These are phyloP conservation scores for Glycine soja DNA, from an alignment of 306 rosid genomes.

Conservation along the genomic window DNA sequence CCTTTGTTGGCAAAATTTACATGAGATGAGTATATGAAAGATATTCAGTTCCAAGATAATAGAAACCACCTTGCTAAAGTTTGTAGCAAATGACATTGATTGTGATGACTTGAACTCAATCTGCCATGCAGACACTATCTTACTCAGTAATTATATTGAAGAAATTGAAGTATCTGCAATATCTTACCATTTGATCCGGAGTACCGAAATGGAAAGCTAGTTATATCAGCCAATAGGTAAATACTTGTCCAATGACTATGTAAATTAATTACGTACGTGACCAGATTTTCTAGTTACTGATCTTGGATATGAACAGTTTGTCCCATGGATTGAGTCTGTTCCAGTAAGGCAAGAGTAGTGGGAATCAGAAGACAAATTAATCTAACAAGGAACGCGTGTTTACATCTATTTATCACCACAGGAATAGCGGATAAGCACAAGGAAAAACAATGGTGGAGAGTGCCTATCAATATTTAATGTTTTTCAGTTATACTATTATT, in stretches of 20 bases:
- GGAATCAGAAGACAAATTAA: slow-evolving; percentile 73
- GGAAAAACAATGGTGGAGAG: neutral
- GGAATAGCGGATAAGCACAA: neutral
- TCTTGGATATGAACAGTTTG: slow-evolving; percentile 70
- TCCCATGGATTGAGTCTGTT: slow-evolving; percentile 85
- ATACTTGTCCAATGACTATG: slow-evolving; percentile 12
- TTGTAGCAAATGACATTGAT: slow-evolving; percentile 86
- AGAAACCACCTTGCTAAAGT: slow-evolving; percentile 88
- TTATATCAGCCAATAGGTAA: slow-evolving; percentile 84
- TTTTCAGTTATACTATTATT: too few relatives aligned
- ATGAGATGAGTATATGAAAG: slow-evolving; percentile 52
- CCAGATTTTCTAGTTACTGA: slow-evolving; percentile 39
- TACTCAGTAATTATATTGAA: slow-evolving; percentile 72
- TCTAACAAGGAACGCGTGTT: slow-evolving; percentile 61
- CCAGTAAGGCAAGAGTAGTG: slow-evolving; percentile 73
- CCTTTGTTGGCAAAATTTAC: neutral
- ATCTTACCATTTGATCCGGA: slow-evolving; percentile 76
- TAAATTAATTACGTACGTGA: neutral
- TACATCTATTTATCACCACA: slow-evolving; percentile 12
- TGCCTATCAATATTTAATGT: too few relatives aligned
- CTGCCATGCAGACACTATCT: slow-evolving; percentile 69
- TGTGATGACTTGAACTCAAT: slow-evolving; percentile 78
- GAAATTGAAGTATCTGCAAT: slow-evolving; percentile 86
- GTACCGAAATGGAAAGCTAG: slow-evolving; percentile 91
- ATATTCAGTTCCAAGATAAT: slow-evolving; percentile 76